Conservation (phyloP, 345 rosid species). For the Lumnitzera racemosa region DNA sequence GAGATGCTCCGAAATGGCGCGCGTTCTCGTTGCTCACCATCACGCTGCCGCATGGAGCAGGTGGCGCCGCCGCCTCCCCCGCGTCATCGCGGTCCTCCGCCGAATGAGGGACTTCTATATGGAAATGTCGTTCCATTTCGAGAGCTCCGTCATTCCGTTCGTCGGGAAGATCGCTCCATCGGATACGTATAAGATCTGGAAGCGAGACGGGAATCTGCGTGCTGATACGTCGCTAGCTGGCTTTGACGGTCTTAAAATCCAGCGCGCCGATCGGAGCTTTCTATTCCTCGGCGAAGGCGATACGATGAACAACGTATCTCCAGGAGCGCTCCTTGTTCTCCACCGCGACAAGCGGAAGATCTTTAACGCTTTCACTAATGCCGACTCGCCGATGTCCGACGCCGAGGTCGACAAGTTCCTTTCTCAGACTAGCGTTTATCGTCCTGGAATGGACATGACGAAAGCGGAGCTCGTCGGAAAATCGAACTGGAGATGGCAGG, state of each 20-base stretch:
- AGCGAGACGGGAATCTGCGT: constrained; percentile 80
- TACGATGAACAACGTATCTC: constrained; percentile 32
- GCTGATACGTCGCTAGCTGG: constrained; percentile 84
- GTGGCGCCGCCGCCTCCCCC: constrained; percentile 88
- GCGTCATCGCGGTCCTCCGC: constrained; percentile 53
- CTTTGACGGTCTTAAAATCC: constrained; percentile 82
- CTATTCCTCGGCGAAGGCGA: constrained; percentile 86
- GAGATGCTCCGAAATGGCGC: constrained; percentile 46
- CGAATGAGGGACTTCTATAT: constrained; percentile 93
- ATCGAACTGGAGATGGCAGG: constrained; percentile 80
- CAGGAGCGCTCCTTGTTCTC: constrained; percentile 70
- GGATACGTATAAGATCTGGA: constrained; percentile 96
- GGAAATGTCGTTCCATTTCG: constrained; percentile 89
- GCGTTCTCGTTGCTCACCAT: constrained; percentile 37
- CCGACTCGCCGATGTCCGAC: constrained; percentile 58
- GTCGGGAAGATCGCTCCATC: constrained; percentile 85
- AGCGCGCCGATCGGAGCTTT: constrained; percentile 82
- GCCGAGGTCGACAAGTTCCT: constrained; percentile 50
- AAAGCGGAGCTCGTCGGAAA: constrained; percentile 65
- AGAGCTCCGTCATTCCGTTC: constrained; percentile 91
- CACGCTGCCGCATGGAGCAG: constrained; percentile 75
- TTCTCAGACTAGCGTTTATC: constrained; percentile 64
- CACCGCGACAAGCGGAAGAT: constrained; percentile 65
- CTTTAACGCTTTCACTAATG: constrained; percentile 72
- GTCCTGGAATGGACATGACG: constrained; percentile 98